phyloP scores from a whole-genome alignment of 805 yeast species.

The Metschnikowia dekortorum region DNA sequence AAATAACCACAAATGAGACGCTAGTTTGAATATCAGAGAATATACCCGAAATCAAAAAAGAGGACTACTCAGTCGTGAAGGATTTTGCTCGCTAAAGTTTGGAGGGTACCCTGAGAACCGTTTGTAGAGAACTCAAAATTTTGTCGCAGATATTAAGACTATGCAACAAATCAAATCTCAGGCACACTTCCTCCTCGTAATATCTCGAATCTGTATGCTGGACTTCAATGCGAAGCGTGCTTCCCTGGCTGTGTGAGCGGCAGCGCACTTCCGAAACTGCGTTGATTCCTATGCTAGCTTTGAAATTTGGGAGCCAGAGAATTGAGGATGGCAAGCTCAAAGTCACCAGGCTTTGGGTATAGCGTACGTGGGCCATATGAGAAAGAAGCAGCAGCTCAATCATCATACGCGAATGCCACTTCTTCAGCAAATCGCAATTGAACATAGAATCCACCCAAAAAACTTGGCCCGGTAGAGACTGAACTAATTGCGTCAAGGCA shows the following conservation, averaged over 20 bases:
- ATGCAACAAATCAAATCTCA: slow-evolving; percentile 15
- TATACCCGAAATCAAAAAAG: not conserved
- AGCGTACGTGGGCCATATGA: not conserved
- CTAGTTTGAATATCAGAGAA: not conserved
- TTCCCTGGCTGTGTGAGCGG: not conserved
- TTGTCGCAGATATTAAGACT: slow-evolving; percentile 13
- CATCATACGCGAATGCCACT: not conserved
- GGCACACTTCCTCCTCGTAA: slow-evolving; percentile 4
- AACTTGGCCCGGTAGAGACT: not conserved
- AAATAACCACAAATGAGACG: not conserved
- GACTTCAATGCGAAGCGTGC: not conserved
- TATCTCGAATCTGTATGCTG: not conserved
- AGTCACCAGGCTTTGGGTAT: not conserved
- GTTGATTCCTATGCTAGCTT: slow-evolving; percentile 7
- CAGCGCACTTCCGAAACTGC: slow-evolving; percentile 1
- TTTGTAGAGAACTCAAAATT: slow-evolving; percentile 6
- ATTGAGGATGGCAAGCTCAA: slow-evolving; percentile 2
- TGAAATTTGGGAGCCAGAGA: slow-evolving; percentile 20
- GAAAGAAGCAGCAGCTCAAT: slow-evolving; percentile 2
- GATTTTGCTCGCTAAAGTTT: not conserved
- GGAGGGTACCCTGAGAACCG: not conserved
- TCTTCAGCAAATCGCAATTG: not conserved
- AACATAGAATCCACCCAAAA: slow-evolving; percentile 6
- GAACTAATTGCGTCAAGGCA: not conserved
- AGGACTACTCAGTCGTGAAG: not conserved